A percentile compares a stretch with the other conserved stretches of the same genome.
Conservation (phyloP, 768 basidiomycete species). For the Favolaschia claudopus region DNA sequence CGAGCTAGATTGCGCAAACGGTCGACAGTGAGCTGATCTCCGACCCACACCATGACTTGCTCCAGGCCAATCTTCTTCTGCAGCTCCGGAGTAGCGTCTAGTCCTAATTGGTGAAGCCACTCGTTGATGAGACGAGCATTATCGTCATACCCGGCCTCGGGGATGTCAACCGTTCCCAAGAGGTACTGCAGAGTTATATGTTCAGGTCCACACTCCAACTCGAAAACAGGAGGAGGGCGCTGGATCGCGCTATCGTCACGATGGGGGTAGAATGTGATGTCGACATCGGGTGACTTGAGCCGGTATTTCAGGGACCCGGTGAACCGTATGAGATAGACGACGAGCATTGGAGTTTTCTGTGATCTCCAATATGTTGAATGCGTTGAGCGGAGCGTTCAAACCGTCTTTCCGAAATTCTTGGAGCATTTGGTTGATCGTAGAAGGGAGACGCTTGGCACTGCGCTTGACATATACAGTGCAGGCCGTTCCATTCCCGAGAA, state of each 20-base stretch:
- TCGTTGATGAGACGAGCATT: slow-evolving; percentile 37
- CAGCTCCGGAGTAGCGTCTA: slow-evolving; percentile 28
- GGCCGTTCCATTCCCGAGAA: neutral
- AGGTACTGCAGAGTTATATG: slow-evolving; percentile 42
- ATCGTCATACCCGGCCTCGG: slow-evolving; percentile 50
- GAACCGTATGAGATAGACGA: neutral
- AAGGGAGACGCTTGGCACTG: neutral
- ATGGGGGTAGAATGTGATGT: slow-evolving; percentile 33
- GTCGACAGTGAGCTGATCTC: slow-evolving; percentile 45
- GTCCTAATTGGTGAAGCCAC: slow-evolving; percentile 39
- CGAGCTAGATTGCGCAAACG: slow-evolving; percentile 44
- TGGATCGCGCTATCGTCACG: slow-evolving; percentile 21
- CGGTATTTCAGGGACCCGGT: slow-evolving; percentile 38
- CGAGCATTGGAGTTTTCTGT: neutral
- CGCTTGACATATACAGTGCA: neutral
- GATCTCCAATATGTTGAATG: neutral
- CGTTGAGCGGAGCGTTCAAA: neutral
- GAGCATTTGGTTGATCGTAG: neutral
- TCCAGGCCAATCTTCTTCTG: slow-evolving; percentile 27
- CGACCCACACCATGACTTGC: slow-evolving; percentile 39
- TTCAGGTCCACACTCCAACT: slow-evolving; percentile 36
- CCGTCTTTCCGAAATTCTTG: neutral
- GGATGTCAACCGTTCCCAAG: slow-evolving; percentile 41
- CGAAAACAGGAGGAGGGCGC: slow-evolving; percentile 27
- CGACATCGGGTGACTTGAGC: slow-evolving; percentile 35